Conservation (phyloP, 2,329 filamentous ascomycete species). For the Cryphonectria nitschkei region DNA sequence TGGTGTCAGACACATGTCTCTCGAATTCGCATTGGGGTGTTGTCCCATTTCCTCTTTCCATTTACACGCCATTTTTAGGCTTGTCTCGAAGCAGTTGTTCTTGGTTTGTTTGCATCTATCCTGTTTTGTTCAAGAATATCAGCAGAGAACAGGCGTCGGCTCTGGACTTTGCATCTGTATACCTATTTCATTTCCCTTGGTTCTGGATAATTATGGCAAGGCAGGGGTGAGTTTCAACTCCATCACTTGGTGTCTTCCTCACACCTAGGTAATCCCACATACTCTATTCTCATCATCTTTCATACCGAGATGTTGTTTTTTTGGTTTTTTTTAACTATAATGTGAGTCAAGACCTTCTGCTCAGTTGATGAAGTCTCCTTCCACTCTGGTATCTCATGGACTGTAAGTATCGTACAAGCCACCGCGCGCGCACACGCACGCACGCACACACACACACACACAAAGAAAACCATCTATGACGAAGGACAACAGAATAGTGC, state of each 20-base stretch:
- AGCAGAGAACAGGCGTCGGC: slow-evolving; percentile 11
- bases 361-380: neutral
- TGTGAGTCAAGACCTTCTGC: neutral
- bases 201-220: slow-evolving; percentile 1
- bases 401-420: neutral
- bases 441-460: too few relatives aligned
- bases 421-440: neutral
- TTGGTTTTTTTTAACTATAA: neutral
- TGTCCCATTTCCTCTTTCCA: neutral
- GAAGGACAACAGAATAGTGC: neutral
- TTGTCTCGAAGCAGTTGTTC: slow-evolving; percentile 14
- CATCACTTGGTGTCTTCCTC: slow-evolving; percentile 13
- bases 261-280: slow-evolving; percentile 7
- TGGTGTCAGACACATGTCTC: neutral
- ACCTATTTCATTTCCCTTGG: slow-evolving; percentile 3
- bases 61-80: neutral
- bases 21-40: neutral
- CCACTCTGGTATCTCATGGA: neutral
- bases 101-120: slow-evolving; percentile 9
- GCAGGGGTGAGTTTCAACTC: slow-evolving; percentile 17
- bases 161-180: slow-evolving; percentile 15
- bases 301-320: too few relatives aligned
- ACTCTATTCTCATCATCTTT: neutral
- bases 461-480: neutral
- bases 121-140: neutral